phyloP scores from a whole-genome alignment of 768 basidiomycete genomes.

The Grammothele lineata region DNA sequence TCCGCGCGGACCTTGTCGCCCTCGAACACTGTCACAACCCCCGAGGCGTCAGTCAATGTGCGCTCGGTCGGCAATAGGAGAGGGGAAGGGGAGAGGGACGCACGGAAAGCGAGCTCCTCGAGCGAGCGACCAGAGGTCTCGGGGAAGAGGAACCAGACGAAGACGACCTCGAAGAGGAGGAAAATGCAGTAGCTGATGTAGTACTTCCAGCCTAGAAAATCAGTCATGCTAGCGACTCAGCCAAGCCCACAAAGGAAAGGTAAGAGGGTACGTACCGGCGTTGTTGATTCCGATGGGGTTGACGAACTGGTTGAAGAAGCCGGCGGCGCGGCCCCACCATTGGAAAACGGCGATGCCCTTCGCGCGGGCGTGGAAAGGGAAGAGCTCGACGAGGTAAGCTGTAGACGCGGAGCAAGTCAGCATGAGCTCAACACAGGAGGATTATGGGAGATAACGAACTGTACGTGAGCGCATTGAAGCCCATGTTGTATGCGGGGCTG shows the following conservation, averaged over 20 bases:
- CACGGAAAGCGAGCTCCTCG: conserved; percentile 58
- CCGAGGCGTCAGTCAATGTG: background rate
- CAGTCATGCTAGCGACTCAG: background rate
- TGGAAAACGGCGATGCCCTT: conserved; percentile 61
- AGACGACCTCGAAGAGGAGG: conserved; percentile 48
- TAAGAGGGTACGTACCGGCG: conserved; percentile 31
- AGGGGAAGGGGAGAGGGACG: conserved; percentile 18
- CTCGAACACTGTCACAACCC: conserved; percentile 42
- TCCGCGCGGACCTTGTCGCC: conserved; percentile 33
- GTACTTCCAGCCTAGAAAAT: conserved; percentile 48
- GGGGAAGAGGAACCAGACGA: conserved; percentile 60
- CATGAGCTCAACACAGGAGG: background rate
- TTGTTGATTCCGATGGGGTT: conserved; percentile 60
- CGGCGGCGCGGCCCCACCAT: conserved; percentile 48
- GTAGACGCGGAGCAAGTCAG: background rate
- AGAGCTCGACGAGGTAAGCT: conserved; percentile 66
- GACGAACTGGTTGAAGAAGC: conserved; percentile 65
- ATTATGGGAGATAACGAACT: conserved; percentile 31
- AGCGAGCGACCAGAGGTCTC: conserved; percentile 51
- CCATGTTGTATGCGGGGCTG: conserved; percentile 52
- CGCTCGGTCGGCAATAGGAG: no score
- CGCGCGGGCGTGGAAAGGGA: conserved; percentile 60
- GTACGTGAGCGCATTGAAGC: conserved; percentile 54
- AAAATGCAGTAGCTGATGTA: conserved; percentile 54
- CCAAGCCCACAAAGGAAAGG: background rate